Conservation (phyloP, 768 basidiomycete species). For the Vararia minispora region DNA sequence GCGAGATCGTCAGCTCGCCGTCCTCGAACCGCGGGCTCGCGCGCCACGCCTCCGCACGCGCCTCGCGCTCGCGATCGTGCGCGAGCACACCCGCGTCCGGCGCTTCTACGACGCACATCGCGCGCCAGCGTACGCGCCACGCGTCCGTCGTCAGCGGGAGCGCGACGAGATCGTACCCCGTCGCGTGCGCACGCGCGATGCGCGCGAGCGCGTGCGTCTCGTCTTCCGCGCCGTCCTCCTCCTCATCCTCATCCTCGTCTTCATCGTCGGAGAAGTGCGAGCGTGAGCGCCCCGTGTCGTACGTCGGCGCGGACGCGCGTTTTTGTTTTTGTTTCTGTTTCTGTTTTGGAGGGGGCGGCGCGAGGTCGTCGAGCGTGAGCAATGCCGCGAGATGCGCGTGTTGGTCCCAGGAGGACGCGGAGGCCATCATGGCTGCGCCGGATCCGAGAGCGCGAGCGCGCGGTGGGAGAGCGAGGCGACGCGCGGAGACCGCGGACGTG, state of each 20-base stretch:
- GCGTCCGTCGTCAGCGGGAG: constrained; percentile 81
- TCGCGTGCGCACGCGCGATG: constrained; percentile 38
- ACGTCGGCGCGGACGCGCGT: too few species aligned
- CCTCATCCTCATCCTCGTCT: too few species aligned
- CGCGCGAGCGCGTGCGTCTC: constrained; percentile 41
- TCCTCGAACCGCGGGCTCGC: constrained; percentile 63
- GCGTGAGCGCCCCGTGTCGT: too few species aligned
- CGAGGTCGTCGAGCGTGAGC: constrained; percentile 8
- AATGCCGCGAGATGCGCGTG: constrained; percentile 14
- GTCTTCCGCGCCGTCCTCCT: constrained; percentile 9
- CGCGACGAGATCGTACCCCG: constrained; percentile 68
- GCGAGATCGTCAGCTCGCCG: constrained; percentile 83
- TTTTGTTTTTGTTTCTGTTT: too few species aligned
- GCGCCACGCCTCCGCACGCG: constrained; percentile 80
- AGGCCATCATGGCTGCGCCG: constrained; percentile 13
- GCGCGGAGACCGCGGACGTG: too few species aligned
- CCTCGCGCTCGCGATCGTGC: constrained; percentile 41
- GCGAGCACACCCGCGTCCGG: constrained; percentile 25
- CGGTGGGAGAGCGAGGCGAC: too few species aligned
- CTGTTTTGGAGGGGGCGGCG: constrained; percentile 1
- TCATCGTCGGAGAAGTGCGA: too few species aligned
- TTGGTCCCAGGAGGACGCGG: constrained; percentile 18
- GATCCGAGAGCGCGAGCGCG: too few species aligned
- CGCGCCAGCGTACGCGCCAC: constrained; percentile 83
- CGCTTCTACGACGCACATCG: constrained; percentile 70